phyloP scores from a whole-genome alignment of 129 eudicot genomes.

The Apium graveolens region DNA sequence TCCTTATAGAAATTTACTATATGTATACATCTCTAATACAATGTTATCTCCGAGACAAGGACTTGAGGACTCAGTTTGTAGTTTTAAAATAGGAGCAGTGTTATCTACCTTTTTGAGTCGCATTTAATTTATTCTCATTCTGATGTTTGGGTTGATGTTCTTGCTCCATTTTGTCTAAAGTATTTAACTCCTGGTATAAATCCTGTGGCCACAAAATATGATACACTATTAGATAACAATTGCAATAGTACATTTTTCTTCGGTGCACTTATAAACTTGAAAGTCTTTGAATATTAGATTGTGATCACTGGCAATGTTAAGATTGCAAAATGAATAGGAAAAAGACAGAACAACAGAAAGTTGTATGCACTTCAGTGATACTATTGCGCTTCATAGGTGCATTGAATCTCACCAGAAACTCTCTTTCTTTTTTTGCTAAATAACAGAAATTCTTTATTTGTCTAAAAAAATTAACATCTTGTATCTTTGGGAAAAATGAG shows the following conservation, averaged over 20 bases:
- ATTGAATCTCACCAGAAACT: background rate
- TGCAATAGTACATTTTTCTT: background rate
- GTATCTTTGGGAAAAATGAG: background rate
- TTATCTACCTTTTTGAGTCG: slow-evolving; percentile 36
- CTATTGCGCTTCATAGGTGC: background rate
- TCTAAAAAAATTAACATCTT: background rate
- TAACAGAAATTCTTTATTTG: background rate
- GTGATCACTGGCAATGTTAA: background rate
- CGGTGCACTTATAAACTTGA: background rate
- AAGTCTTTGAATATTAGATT: background rate
- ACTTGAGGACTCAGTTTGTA: background rate
- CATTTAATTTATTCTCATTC: slow-evolving; percentile 30
- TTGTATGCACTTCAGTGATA: background rate
- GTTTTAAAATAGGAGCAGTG: background rate
- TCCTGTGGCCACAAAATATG: slow-evolving; percentile 41
- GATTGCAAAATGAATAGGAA: background rate
- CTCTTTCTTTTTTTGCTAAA: too few species aligned
- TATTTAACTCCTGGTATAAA: slow-evolving; percentile 56
- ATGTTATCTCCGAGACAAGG: background rate
- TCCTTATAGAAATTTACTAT: too few species aligned
- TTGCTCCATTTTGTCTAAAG: slow-evolving; percentile 59
- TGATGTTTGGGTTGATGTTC: slow-evolving; percentile 53
- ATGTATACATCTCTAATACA: too few species aligned
- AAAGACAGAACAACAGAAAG: background rate
- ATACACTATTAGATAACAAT: background rate